Base-by-base conservation (phyloP, 106 monocot species). In the Phalaenopsis aphrodite region DNA sequence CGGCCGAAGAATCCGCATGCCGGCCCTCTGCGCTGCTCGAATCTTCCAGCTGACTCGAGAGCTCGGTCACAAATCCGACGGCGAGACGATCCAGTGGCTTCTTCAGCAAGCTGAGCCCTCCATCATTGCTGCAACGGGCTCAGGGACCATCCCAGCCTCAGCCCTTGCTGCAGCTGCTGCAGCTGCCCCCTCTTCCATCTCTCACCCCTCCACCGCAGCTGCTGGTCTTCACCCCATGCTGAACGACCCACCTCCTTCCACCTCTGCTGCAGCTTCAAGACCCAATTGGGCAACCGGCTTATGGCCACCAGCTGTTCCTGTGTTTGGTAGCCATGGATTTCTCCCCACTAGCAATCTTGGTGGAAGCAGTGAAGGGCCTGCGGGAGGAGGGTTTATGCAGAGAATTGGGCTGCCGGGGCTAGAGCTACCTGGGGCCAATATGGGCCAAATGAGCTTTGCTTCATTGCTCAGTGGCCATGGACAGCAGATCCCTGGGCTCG, bases 401-500 rank as follows among this genome's bases (percentile, higher is more conserved):
- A 66, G 78, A 46, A 75, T 75, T 23, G 81, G 85, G 6, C 15
- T 81, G 41, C 66, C 56, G 2, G 81, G 81, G 77, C 3, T 81
- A n/a, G 81, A 77, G 39, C 45, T 58, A 14, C 48, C 81, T 2
- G 56, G 78, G 36, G 75, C 4, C 4, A 73, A 52, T 75, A 12
- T 78, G 0, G 79, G 75, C 8, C 73, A 41, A 24, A 79, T 86
- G 86, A 86, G 83, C 79, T 86, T 86, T 45, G 72, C 75, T 18
- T 86, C 86, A 41, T 72, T 86, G 83, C 80, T 86, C 15, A 66
- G 57, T 37, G 83, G 80, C 2, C 79, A 86, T 23, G 84, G 81
- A 43, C 82, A 79, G 55, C 86, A 82, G 75, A 21, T 77, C 67
- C 86, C 86, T 0, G 86, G 83, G 42, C 75, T 86, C 24, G 86